Evolutionary conservation across 257 asterid species (phyloP).

Genomic region (Nicotiana attenuata): DNA sequence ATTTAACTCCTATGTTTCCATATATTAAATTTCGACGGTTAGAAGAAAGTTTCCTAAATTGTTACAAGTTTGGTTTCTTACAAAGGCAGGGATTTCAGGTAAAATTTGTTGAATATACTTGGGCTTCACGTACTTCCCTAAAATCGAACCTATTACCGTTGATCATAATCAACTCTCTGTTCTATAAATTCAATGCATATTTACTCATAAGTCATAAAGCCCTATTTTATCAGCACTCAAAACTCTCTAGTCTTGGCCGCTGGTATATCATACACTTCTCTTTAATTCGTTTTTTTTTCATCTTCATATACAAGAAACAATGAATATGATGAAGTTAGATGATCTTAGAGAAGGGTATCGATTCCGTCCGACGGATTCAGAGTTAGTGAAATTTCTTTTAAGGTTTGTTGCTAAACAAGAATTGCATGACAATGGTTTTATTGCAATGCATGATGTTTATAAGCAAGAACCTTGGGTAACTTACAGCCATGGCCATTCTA

Average conservation of each 20-base stretch:
- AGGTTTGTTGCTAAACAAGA: not conserved
- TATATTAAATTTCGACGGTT: not conserved
- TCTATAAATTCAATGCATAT: too few species aligned
- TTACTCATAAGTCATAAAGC: too few species aligned
- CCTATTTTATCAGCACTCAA: too few species aligned
- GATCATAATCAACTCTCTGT: too few species aligned
- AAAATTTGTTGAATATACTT: too few species aligned
- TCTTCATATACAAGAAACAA: not conserved
- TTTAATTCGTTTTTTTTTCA: too few species aligned
- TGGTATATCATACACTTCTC: not conserved
- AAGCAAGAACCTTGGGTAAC: not conserved
- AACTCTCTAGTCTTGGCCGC: not conserved
- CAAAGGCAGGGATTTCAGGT: not conserved
- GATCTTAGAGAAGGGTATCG: not conserved
- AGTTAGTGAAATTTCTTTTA: not conserved
- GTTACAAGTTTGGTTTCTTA: not conserved
- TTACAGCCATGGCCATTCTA: not conserved
- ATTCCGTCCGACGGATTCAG: not conserved
- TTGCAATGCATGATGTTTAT: not conserved
- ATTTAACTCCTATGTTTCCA: too few species aligned
- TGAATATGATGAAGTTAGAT: not conserved
- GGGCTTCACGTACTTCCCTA: not conserved
- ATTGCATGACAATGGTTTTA: not conserved
- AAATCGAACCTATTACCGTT: not conserved
- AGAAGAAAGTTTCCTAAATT: not conserved